These are phyloP conservation scores for Aspergillus costaricaensis DNA, from an alignment of 2,329 filamentous ascomycete genomes.

Conservation along the genomic window DNA sequence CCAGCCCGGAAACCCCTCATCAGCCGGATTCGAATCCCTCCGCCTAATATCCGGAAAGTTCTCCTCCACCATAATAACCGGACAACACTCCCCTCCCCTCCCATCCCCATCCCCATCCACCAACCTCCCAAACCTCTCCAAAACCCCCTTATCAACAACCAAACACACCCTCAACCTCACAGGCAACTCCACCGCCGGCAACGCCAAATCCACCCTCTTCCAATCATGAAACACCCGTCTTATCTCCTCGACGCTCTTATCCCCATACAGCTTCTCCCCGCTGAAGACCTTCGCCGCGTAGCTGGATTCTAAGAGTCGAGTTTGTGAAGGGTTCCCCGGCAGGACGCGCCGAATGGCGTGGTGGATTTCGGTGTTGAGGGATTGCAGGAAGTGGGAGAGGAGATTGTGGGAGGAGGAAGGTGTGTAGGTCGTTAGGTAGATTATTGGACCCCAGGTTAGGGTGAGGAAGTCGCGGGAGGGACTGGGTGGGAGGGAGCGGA, in stretches of 20 bases:
- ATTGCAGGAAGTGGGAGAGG: constrained; percentile 55
- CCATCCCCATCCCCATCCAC: constrained; percentile 16
- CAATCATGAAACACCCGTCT: constrained; percentile 31
- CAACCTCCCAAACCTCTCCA: constrained; percentile 21
- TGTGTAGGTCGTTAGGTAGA: constrained; percentile 32
- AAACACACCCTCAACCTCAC: constrained; percentile 30
- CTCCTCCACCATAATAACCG: constrained; percentile 33
- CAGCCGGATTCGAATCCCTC: constrained; percentile 16
- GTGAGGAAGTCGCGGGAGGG: constrained; percentile 32
- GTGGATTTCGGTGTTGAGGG: constrained; percentile 61
- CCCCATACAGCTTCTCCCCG: constrained; percentile 15
- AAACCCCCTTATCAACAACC: constrained; percentile 29
- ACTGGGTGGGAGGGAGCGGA: constrained; percentile 28
- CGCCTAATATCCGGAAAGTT: constrained; percentile 30
- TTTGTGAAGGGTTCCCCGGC: constrained; percentile 24
- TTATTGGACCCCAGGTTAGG: constrained; percentile 32
- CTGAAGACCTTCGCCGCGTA: constrained; percentile 33
- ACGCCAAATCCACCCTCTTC: constrained; percentile 26
- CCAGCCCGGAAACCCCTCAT: constrained; percentile 27
- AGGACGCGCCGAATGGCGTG: constrained; percentile 22
- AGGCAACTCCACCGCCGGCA: constrained; percentile 30
- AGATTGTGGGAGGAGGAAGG: constrained; percentile 41
- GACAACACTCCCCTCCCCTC: constrained; percentile 19
- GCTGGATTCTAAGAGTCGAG: constrained; percentile 19
- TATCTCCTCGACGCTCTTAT: constrained; percentile 21